These are phyloP conservation scores for Zygotorulaspora sp. DNA, from an alignment of 805 yeast species.

Conservation along the genomic window DNA sequence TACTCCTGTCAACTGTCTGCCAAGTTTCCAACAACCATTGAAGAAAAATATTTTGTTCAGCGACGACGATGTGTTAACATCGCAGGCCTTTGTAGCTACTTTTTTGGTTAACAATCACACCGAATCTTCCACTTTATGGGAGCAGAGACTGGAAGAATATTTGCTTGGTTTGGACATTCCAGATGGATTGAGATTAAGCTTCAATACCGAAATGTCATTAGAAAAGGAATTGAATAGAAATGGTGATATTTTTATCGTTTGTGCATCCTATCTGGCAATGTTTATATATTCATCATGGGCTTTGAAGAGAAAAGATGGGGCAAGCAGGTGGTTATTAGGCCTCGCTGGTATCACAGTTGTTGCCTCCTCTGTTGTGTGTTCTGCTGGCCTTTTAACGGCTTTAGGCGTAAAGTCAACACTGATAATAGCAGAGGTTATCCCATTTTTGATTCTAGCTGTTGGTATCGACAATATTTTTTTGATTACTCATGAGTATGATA, in stretches of 20 bases:
- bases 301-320: slow-evolving; percentile 36
- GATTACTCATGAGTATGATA: slow-evolving; percentile 71
- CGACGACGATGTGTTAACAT: slow-evolving; percentile 46
- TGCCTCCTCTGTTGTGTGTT: slow-evolving; percentile 68
- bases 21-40: slow-evolving; percentile 86
- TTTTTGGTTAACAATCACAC: slow-evolving; percentile 58
- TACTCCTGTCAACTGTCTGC: slow-evolving; percentile 85
- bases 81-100: slow-evolving; percentile 75
- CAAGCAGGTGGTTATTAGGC: slow-evolving; percentile 71
- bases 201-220: slow-evolving; percentile 77
- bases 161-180: slow-evolving; percentile 49
- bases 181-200: slow-evolving; percentile 59
- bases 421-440: slow-evolving; percentile 94
- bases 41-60: slow-evolving; percentile 70
- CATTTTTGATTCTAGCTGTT: slow-evolving; percentile 84
- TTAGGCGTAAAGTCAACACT: slow-evolving; percentile 82
- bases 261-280: slow-evolving; percentile 78
- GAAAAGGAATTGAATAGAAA: slow-evolving; percentile 80
- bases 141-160: slow-evolving; percentile 56
- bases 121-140: slow-evolving; percentile 54
- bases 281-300: slow-evolving; percentile 83
- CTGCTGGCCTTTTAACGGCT: slow-evolving; percentile 75
- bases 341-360: slow-evolving; percentile 81
- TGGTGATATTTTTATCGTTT: slow-evolving; percentile 67
- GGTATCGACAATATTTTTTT: slow-evolving; percentile 95